phyloP scores from a whole-genome alignment of 306 rosid genomes.

The Abrus precatorius region DNA sequence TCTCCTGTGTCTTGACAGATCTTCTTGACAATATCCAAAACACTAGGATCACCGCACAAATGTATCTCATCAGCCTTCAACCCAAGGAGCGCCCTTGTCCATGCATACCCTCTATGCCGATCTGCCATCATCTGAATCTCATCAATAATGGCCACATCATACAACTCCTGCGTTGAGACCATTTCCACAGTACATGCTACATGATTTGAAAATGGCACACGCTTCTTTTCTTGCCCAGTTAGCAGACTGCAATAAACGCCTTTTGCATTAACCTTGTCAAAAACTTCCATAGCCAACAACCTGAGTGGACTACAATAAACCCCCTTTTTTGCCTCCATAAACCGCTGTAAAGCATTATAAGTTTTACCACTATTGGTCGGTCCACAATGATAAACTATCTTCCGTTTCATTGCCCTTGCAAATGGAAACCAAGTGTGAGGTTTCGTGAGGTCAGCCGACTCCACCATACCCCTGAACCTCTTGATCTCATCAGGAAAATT shows the following conservation, averaged over 20 bases:
- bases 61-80: constrained; percentile 95
- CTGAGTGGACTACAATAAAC: constrained; percentile 90
- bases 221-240: constrained; percentile 90
- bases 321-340: constrained; percentile 89
- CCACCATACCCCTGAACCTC: constrained; percentile 70
- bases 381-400: constrained; percentile 91
- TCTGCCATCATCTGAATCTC: constrained; percentile 96
- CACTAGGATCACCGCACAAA: constrained; percentile 88
- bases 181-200: constrained; percentile 91
- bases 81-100: constrained; percentile 94
- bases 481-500: constrained; percentile 79
- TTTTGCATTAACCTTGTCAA: constrained; percentile 85
- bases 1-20: constrained; percentile 85
- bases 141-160: constrained; percentile 87
- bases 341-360: constrained; percentile 87
- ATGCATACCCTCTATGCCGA: constrained; percentile 77
- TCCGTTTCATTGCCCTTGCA: constrained; percentile 93
- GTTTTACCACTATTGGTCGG: constrained; percentile 98
- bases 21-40: constrained; percentile 71
- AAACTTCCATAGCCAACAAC: constrained; percentile 94
- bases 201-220: constrained; percentile 81
- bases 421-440: constrained; percentile 97
- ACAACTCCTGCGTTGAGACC: constrained; percentile 83
- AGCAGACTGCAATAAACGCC: constrained; percentile 87
- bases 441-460: constrained; percentile 82